Evolutionary conservation across 495 filamentous ascomycete genomes (phyloP).

Genomic region (Penicillium tannophilum): DNA sequence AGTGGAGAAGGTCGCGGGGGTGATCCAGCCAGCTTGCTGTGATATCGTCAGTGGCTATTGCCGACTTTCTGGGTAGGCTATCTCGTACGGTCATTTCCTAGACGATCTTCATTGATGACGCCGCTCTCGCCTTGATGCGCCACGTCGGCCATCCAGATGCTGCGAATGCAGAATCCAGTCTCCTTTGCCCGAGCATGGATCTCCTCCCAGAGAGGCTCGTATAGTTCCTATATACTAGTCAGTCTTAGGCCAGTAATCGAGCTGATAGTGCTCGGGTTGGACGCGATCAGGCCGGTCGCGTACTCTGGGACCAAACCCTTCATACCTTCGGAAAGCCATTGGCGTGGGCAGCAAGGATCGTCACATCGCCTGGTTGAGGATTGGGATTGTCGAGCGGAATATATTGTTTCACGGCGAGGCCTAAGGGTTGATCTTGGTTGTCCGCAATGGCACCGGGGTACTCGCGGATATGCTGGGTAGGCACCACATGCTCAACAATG

Average conservation of each 20-base stretch:
- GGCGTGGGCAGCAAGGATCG: conserved; percentile 81
- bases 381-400: conserved; percentile 65
- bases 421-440: conserved; percentile 62
- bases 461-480: conserved; percentile 72
- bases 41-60: conserved; percentile 13
- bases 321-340: conserved; percentile 87
- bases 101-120: conserved; percentile 67
- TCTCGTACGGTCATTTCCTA: conserved; percentile 77
- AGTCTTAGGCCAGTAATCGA: conserved; percentile 4
- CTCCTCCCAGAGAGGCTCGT: conserved; percentile 86
- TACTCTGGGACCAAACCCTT: conserved; percentile 2
- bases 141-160: conserved; percentile 86
- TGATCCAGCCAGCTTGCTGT: conserved; percentile 84
- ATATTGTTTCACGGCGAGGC: conserved; percentile 82
- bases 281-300: neutral
- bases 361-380: conserved; percentile 72
- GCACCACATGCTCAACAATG: conserved; percentile 63
- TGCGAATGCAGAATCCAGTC: conserved; percentile 67
- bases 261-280: neutral
- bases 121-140: conserved; percentile 75
- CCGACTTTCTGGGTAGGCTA: neutral
- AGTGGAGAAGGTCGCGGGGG: conserved; percentile 80
- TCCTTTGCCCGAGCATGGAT: conserved; percentile 55
- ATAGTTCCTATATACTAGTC: conserved; percentile 63
- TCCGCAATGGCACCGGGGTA: conserved; percentile 64